Evolutionary conservation across 2,329 filamentous ascomycete genomes (phyloP), one percentile per base, ranked within the genome.

Genomic region (Pseudofabraea citricarpa): DNA sequence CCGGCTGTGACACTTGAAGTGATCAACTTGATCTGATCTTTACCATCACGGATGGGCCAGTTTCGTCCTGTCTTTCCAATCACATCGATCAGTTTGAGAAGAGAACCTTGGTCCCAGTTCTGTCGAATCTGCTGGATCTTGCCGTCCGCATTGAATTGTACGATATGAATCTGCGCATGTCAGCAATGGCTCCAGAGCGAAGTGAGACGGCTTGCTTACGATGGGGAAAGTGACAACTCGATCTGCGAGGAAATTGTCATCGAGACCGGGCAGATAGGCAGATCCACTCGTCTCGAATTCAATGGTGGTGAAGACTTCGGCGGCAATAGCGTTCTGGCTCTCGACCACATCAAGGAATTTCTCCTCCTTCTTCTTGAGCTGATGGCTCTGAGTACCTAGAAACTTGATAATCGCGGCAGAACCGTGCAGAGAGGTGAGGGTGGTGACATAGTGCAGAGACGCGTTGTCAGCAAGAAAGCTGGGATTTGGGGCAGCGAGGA

Each of bases 191-290:
- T 5, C 7, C 5, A 27, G 9, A 12, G 31, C 27, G 15, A 41
- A 22, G 15, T 22, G 41, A 38, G 48, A 35, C 10, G 35, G 20
- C 26, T 39, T 36, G 76, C 85, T 62, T 74, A 96, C 90, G 69
- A 95, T 81, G 38, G 87, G 80, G 53, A 97, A 75, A 40, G 79
- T 81, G 49, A 90, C 90, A 43, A 79, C 79, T 58, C 84, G 84
- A 66, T 95, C 90, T 44, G 87, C 73, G 46, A 98, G 70, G 64
- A 97, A 95, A 70, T 96, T 96, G 72, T 96, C 90, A 59, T 97
- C 91, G 38, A 98, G 73, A 37, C 82, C 82, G 5, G 91, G 91
- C 44, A 97, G 77, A 69, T 93, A 97, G 51, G 84, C 77, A 51
- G 90, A 91, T 53, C 91, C 93, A 51, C 85, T 83, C 49, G 75